phyloP scores from a whole-genome alignment of 2,329 filamentous ascomycete genomes.

The Aureobasidium mangrovei region DNA sequence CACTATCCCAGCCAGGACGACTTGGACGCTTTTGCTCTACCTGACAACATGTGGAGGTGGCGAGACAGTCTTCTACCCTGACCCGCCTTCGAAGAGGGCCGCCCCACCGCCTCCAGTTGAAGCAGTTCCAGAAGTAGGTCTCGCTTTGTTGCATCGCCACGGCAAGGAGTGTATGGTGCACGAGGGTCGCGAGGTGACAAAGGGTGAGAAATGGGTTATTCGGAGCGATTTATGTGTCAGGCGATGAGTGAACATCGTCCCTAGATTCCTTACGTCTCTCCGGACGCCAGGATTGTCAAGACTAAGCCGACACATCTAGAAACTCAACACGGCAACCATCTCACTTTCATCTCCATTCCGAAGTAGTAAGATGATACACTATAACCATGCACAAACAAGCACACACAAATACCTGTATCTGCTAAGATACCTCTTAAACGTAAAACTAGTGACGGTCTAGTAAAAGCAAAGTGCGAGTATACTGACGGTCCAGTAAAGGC shows the following conservation, averaged over 20 bases:
- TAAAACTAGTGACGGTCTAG: too few relatives aligned
- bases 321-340: too few relatives aligned
- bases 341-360: too few relatives aligned
- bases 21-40: constrained; percentile 86
- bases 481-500: too few relatives aligned
- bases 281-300: background rate
- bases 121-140: constrained; percentile 70
- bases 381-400: too few relatives aligned
- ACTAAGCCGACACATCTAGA: too few relatives aligned
- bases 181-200: constrained; percentile 69
- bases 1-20: constrained; percentile 56
- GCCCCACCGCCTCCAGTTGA: constrained; percentile 52
- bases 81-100: constrained; percentile 37
- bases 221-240: constrained; percentile 70
- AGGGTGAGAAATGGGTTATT: constrained; percentile 86
- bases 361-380: too few relatives aligned
- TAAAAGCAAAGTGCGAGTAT: too few relatives aligned
- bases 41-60: constrained; percentile 77
- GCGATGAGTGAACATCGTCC: constrained; percentile 28
- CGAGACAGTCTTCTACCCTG: constrained; percentile 85
- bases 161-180: constrained; percentile 84
- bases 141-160: constrained; percentile 79
- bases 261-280: background rate
- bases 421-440: too few relatives aligned
- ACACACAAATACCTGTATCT: too few relatives aligned